Evolutionary conservation across 2,329 filamentous ascomycete genomes (phyloP), one percentile per base, ranked within the genome.

Genomic region (Nothophoma quercina): DNA sequence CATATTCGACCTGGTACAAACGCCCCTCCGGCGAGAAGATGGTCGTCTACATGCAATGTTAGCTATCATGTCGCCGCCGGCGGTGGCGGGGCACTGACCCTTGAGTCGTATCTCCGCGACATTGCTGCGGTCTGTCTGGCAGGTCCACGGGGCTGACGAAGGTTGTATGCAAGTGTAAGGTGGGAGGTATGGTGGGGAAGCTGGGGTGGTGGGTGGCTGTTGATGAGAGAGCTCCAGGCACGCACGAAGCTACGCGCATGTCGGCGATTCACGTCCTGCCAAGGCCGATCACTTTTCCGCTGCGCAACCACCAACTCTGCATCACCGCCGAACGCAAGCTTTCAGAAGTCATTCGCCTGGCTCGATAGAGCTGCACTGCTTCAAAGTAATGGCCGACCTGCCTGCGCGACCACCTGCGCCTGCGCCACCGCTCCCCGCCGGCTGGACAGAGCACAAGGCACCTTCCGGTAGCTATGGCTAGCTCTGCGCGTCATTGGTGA

Each of bases 21-120:
- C 95, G 93, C 62, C 95, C 95, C 81, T 99, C 95, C 55, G 95
- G 95, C 56, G 95, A 99, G 87, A 99, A 99, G 85, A 99, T 99
- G 75, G 95, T 99, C 69, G 95, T 99, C 93, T 96, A 69, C 18
- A 49, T 42, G 42, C 35, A 21, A 16, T 23, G 66, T 70, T 66
- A 69, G 69, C 60, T 32, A 49, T 30, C 23, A 21, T 47, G 45
- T 26, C 25, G 43, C n/a, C 23, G 55, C 29, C 38, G 60, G 32
- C 44, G 16, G 28, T 40, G 43, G 47, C 16, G 34, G 41, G 40
- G 33, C 50, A 80, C 88, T 77, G 83, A 96, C 93, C 82, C 93
- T 87, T 72, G 93, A 96, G 87, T 97, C 93, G 82, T 97, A 97
- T 83, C 93, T 89, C 81, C 93, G 89, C 78, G 93, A 96, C 93